Percentiles rank a stretch among this genome's conserved stretches.
Evolutionary conservation across 148 eudicot species (phyloP).

Genomic region (Silene latifolia): DNA sequence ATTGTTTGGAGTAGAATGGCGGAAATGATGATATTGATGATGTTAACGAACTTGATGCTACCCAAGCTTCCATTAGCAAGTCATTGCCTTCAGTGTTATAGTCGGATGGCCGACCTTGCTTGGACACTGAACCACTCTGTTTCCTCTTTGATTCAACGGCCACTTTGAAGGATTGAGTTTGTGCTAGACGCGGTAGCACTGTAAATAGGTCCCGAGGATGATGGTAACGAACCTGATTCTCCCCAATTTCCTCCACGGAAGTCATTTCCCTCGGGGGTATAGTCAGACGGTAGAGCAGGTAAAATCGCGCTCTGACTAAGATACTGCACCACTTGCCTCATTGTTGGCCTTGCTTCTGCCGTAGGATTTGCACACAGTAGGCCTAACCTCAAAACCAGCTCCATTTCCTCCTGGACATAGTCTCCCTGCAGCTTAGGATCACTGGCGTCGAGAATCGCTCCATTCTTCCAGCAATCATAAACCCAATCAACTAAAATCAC

Average conservation of each 20-base stretch:
- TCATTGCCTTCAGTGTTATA: slow-evolving; percentile 14
- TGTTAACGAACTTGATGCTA: no score
- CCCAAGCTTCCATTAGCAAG: slow-evolving; percentile 1
- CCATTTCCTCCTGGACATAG: slow-evolving; percentile 29
- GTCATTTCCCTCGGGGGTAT: slow-evolving; percentile 17
- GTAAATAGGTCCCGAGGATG: slow-evolving; percentile 6
- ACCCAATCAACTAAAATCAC: slow-evolving; percentile 31
- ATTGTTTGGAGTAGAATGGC: neutral
- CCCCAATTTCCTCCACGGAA: slow-evolving; percentile 20
- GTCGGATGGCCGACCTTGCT: slow-evolving; percentile 3
- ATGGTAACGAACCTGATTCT: slow-evolving; percentile 20
- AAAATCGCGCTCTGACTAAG: slow-evolving; percentile 11
- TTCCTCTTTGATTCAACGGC: slow-evolving; percentile 10
- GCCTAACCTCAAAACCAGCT: slow-evolving; percentile 35
- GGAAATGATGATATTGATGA: neutral
- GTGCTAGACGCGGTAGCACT: slow-evolving; percentile 1
- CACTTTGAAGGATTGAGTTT: slow-evolving; percentile 7
- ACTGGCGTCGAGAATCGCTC: slow-evolving; percentile 24
- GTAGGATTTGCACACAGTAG: slow-evolving; percentile 30
- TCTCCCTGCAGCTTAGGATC: slow-evolving; percentile 29
- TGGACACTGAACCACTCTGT: no score
- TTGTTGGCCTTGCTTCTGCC: slow-evolving; percentile 34
- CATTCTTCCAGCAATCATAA: slow-evolving; percentile 28
- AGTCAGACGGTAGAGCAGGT: slow-evolving; percentile 28
- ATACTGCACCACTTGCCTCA: slow-evolving; percentile 39